Conservation (phyloP, 441 rosid genomes). For the Adansonia gregorii region DNA sequence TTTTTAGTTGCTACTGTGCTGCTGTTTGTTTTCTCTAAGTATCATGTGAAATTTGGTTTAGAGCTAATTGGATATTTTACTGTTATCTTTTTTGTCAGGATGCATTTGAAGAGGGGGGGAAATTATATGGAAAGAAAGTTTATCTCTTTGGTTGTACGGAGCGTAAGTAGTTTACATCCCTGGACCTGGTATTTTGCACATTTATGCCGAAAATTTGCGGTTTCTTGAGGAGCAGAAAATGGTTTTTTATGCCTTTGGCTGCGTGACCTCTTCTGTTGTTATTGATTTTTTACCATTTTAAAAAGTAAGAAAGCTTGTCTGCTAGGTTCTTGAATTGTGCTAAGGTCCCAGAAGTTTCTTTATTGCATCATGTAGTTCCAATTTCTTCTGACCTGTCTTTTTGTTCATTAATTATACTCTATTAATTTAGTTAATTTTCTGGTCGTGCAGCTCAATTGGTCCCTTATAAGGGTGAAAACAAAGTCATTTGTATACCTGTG, state of each 20-base stretch:
- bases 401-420: neutral
- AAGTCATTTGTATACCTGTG: constrained; percentile 65
- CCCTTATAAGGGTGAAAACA: constrained; percentile 50
- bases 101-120: constrained; percentile 92
- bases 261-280: neutral
- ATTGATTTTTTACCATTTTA: neutral
- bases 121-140: constrained; percentile 73
- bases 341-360: constrained; percentile 14
- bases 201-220: neutral
- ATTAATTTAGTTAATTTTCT: constrained; percentile 17
- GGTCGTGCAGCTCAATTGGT: constrained; percentile 85
- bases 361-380: neutral
- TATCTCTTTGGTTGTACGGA: constrained; percentile 92
- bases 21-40: neutral
- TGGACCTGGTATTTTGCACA: neutral
- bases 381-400: neutral
- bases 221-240: neutral
- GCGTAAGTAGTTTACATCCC: constrained; percentile 58
- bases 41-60: neutral
- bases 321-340: constrained; percentile 3
- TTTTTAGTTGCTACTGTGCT: neutral
- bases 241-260: constrained; percentile 5
- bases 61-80: constrained; percentile 16
- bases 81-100: constrained; percentile 49
- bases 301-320: neutral